Percentiles rank a stretch among this genome's conserved stretches.
phyloP scores from a whole-genome alignment of 495 filamentous ascomycete genomes.

The Hypoxylon lienhwacheense region DNA sequence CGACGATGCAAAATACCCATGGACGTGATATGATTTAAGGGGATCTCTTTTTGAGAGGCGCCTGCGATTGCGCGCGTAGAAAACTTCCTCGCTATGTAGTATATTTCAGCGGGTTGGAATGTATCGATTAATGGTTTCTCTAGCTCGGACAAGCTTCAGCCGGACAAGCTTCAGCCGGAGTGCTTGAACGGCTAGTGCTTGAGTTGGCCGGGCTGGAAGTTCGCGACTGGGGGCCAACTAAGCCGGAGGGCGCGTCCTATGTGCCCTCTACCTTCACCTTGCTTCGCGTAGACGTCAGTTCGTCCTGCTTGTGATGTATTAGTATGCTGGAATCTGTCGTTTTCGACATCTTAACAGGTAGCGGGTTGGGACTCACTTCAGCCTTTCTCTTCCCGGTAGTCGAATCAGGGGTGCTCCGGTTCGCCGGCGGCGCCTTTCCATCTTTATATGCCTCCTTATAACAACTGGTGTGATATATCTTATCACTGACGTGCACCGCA shows the following conservation, averaged over 20 bases:
- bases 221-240: background rate
- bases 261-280: conserved; percentile 36
- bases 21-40: no score
- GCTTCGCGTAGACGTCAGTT: conserved; percentile 31
- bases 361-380: conserved; percentile 55
- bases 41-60: no score
- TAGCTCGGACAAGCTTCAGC: background rate
- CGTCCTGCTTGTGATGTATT: conserved; percentile 38
- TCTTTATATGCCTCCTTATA: conserved; percentile 80
- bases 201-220: background rate
- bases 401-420: conserved; percentile 62
- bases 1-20: no score
- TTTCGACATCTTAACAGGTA: background rate
- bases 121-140: conserved; percentile 4
- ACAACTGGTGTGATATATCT: conserved; percentile 88
- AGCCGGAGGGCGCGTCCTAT: conserved; percentile 15
- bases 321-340: conserved; percentile 6
- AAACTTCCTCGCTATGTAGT: background rate
- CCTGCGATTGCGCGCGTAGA: no score
- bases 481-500: conserved; percentile 72
- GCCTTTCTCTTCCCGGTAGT: conserved; percentile 78
- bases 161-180: background rate
- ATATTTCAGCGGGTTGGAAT: conserved; percentile 12
- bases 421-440: conserved; percentile 46
- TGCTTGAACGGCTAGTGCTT: background rate